These are phyloP conservation scores for Gossypium longicalyx DNA, from an alignment of 345 rosid species.

Conservation along the genomic window DNA sequence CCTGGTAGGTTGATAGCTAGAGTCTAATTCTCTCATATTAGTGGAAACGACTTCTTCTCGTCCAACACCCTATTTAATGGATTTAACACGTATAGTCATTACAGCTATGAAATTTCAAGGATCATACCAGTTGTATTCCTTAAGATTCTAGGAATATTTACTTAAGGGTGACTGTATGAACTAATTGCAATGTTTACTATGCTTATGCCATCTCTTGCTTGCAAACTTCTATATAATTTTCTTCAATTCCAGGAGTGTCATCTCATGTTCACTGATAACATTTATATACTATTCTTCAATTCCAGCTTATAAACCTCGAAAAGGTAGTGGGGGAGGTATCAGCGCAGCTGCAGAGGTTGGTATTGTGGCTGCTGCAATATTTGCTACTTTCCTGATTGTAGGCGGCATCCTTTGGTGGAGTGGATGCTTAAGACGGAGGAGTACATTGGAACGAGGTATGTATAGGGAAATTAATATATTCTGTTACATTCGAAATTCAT, in stretches of 20 bases:
- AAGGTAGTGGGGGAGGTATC: not conserved
- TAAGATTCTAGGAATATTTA: not conserved
- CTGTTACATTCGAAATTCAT: not conserved
- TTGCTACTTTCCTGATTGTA: conserved; percentile 15
- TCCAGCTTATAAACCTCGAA: conserved; percentile 19
- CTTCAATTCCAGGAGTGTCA: not conserved
- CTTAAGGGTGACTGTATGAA: not conserved
- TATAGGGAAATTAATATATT: not conserved
- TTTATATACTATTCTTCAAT: not conserved
- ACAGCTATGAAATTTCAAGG: too few relatives aligned
- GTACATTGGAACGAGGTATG: conserved; percentile 20
- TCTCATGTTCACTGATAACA: too few relatives aligned
- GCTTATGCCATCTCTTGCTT: not conserved
- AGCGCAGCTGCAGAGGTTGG: not conserved
- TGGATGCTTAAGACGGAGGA: conserved; percentile 10
- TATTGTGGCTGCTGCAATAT: conserved; percentile 19
- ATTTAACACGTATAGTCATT: not conserved
- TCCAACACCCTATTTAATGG: not conserved
- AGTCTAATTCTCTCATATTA: not conserved
- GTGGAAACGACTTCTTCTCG: not conserved
- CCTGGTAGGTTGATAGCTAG: conserved; percentile 28
- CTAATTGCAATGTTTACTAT: not conserved
- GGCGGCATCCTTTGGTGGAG: conserved; percentile 32
- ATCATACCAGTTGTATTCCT: not conserved
- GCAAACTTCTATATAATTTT: not conserved